Base-by-base conservation (phyloP, 208 protist genomes). In the Acanthamoeba triangularis region DNA sequence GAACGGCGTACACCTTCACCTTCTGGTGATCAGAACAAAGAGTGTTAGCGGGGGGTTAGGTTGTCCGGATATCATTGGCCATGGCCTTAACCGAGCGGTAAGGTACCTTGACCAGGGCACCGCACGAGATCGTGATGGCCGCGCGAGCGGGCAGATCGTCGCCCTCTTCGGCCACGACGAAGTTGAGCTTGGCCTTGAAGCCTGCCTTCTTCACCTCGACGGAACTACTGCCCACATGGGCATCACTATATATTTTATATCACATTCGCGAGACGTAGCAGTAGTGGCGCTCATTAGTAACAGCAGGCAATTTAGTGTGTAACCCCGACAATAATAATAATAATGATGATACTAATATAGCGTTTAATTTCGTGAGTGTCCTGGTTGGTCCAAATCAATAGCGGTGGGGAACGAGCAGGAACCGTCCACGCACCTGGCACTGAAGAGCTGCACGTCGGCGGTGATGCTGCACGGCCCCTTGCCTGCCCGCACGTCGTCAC, bases 401-500 rank as follows among this genome's bases (percentile, higher is more conserved):
- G 14, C 3, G 65, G 20, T 11, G 25, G 23, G 18, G 59, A 65
- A 65, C 2, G 59, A n/a, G 25, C 11, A 65, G 59, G 54, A 28
- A 67, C 1, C 61, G 54, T 61, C 7, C 54, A 49, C 35, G 74
- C 54, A 56, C 76, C 5, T 56, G 14, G 13, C 41, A 37, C n/a
- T 59, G 76, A 85, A 85, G 35, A 85, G 76, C 14, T 85, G 37
- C 6, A 85, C 76, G 16, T 25, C 20, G 76, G 41, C 41, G 16
- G 35, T 85, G 35, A 85, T 85, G 44, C 5, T 33, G 47, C 76
- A 85, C 8, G 76, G 76, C 20, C 76, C 76, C 44, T 85, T 85
- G 76, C 76, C 76, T 13, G 76, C 76, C 8, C 76, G 35, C 76
- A 85, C 76, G 41, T 85, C 76, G 35, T 85, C 76, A 33, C 76